A percentile compares a stretch with the other conserved stretches of the same genome.
Conservation (phyloP, 768 basidiomycete species). For the Rhodotorula taiwanensis region DNA sequence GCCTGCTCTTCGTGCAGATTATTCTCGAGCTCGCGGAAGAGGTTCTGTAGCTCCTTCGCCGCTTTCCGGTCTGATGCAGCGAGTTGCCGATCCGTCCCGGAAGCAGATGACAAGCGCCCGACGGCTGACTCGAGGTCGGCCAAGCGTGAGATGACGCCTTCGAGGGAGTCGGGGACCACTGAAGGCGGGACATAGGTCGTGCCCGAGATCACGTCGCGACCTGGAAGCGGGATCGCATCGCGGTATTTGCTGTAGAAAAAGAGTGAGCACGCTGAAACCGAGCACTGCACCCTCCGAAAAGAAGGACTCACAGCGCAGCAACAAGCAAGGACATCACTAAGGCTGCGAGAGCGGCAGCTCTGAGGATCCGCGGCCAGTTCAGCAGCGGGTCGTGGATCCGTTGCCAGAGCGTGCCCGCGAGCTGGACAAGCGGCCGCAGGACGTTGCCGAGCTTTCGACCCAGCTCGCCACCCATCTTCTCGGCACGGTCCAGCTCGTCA, state of each 20-base stretch:
- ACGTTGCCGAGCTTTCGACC: constrained; percentile 13
- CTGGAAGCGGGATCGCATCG: constrained; percentile 6
- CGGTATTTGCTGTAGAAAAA: background rate
- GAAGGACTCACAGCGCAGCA: background rate
- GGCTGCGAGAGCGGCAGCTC: background rate
- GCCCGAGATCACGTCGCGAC: background rate
- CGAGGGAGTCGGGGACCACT: constrained; percentile 24
- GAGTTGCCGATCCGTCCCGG: constrained; percentile 19
- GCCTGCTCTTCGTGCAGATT: constrained; percentile 3
- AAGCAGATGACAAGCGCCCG: constrained; percentile 13
- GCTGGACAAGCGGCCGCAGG: constrained; percentile 10
- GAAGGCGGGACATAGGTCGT: constrained; percentile 1
- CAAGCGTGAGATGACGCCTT: constrained; percentile 26
- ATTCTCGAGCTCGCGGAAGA: constrained; percentile 1
- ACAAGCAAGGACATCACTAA: constrained; percentile 1
- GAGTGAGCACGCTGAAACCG: background rate
- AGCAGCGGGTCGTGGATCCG: constrained; percentile 26
- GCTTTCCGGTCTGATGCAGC: constrained; percentile 1
- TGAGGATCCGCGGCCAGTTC: constrained; percentile 25
- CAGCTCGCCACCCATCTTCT: background rate
- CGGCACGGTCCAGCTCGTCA: background rate
- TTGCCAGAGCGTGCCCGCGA: background rate
- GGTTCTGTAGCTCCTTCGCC: background rate
- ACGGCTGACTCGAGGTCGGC: constrained; percentile 21
- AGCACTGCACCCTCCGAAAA: background rate